Percentiles rank a stretch among this genome's conserved stretches.
Conservation (phyloP, 768 basidiomycete genomes). For the Leccinum imitatum region DNA sequence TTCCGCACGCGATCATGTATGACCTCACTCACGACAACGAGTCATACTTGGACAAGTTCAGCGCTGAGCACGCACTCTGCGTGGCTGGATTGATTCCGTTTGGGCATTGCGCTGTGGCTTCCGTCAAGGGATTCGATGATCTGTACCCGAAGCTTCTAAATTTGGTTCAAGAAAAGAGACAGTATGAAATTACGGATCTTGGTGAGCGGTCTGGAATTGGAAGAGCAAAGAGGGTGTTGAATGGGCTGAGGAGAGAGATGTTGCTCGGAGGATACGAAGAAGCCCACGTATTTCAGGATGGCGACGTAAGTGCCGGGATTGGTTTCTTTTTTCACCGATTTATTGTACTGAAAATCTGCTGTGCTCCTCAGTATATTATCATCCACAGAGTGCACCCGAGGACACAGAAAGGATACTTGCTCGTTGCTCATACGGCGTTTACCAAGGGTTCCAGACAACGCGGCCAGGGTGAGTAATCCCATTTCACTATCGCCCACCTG, state of each 20-base stretch:
- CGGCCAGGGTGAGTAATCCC: conserved; percentile 62
- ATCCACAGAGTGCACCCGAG: conserved; percentile 88
- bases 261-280: conserved; percentile 82
- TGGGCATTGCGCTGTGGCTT: conserved; percentile 83
- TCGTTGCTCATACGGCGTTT: conserved; percentile 93
- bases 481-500: not conserved
- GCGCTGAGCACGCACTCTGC: conserved; percentile 93
- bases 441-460: conserved; percentile 77
- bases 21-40: conserved; percentile 99
- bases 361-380: conserved; percentile 75
- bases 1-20: conserved; percentile 91
- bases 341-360: conserved; percentile 3
- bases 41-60: conserved; percentile 83
- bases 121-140: conserved; percentile 97
- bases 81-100: conserved; percentile 93
- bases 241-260: conserved; percentile 91
- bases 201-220: conserved; percentile 57
- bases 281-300: conserved; percentile 96
- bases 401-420: conserved; percentile 88
- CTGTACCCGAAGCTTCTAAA: conserved; percentile 93
- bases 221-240: conserved; percentile 68
- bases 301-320: conserved; percentile 61
- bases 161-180: conserved; percentile 79
- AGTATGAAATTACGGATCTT: conserved; percentile 69
- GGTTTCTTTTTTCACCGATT: not conserved